A percentile compares a stretch with the other conserved stretches of the same genome.
Conservation (phyloP, 1,284 basidiomycete species). For the Cystobasidiaceae sp. region DNA sequence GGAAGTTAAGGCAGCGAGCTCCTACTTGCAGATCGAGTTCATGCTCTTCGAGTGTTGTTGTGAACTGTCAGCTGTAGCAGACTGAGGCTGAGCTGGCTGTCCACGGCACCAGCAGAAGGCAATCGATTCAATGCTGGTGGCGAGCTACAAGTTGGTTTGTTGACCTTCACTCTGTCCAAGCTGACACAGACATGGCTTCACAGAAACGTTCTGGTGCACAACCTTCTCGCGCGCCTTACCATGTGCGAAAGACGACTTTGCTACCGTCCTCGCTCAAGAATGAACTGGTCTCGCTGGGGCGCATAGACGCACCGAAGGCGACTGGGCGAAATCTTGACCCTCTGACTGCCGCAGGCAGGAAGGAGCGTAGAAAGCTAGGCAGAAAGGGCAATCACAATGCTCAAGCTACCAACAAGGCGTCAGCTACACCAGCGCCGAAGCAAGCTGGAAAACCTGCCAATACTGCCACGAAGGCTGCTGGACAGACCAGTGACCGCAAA, state of each 20-base stretch:
- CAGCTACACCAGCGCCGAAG: no score
- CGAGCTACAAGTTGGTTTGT: not conserved
- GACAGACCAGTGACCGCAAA: conserved; percentile 47
- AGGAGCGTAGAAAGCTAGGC: conserved; percentile 61
- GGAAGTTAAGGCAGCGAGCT: no score
- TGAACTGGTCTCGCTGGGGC: conserved; percentile 23
- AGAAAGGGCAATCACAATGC: conserved; percentile 51
- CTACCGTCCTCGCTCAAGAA: conserved; percentile 20
- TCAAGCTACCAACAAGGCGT: no score
- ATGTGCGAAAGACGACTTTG: conserved; percentile 29
- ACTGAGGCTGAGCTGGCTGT: no score
- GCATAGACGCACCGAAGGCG: conserved; percentile 4
- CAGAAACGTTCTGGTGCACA: not conserved
- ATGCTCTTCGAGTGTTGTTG: no score
- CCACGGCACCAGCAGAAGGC: no score
- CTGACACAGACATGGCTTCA: not conserved
- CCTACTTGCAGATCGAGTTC: no score
- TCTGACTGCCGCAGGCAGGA: conserved; percentile 48
- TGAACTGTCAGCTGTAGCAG: no score
- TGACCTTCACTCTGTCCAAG: not conserved
- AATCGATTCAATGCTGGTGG: no score
- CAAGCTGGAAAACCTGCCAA: no score
- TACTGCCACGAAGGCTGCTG: no score
- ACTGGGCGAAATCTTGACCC: conserved; percentile 2
- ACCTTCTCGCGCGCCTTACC: conserved; percentile 7